A percentile compares a stretch with the other conserved stretches of the same genome.
Evolutionary conservation across 495 filamentous ascomycete genomes (phyloP).

Genomic region (Penicillium alfredii): DNA sequence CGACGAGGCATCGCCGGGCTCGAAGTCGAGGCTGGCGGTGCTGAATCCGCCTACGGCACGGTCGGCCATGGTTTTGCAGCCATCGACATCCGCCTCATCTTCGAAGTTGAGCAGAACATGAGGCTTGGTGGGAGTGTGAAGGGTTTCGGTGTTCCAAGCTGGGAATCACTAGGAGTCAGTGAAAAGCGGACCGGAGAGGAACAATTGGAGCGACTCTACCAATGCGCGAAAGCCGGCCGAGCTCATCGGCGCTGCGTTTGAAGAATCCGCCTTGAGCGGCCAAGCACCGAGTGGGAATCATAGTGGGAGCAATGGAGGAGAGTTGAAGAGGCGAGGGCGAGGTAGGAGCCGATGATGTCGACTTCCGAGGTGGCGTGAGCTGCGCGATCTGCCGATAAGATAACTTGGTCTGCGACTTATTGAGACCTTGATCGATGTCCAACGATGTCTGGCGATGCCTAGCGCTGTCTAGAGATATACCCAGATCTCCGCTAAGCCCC

Average conservation of each 20-base stretch:
- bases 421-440: too few relatives aligned
- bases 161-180: too few relatives aligned
- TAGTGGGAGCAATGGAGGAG: conserved; percentile 12
- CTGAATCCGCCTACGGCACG: conserved; percentile 82
- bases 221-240: conserved; percentile 52
- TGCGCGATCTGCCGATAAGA: conserved; percentile 3
- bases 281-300: conserved; percentile 47
- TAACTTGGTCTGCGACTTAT: too few relatives aligned
- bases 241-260: conserved; percentile 58
- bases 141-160: conserved; percentile 48
- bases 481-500: too few relatives aligned
- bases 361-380: conserved; percentile 7
- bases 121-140: conserved; percentile 43
- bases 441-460: too few relatives aligned
- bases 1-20: conserved; percentile 40
- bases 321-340: not conserved
- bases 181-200: conserved; percentile 3
- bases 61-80: conserved; percentile 83
- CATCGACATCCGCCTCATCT: conserved; percentile 51
- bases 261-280: conserved; percentile 50
- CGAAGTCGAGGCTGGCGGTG: conserved; percentile 61
- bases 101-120: conserved; percentile 54
- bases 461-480: too few relatives aligned
- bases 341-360: conserved; percentile 1
- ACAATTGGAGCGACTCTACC: conserved; percentile 34